phyloP scores from a whole-genome alignment of 768 basidiomycete species.

The Psilocybe cubensis region DNA sequence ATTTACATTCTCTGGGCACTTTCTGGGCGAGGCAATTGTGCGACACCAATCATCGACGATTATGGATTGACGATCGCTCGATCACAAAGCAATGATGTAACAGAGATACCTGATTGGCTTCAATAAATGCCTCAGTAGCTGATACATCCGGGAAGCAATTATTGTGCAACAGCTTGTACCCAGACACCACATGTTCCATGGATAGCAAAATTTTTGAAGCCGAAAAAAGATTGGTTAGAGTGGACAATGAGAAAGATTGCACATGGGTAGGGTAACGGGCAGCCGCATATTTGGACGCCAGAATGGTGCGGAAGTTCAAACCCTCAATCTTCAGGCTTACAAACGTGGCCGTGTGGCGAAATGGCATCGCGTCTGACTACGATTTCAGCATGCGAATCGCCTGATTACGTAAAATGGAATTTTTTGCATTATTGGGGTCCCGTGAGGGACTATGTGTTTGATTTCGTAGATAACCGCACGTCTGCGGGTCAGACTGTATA shows the following conservation, averaged over 20 bases:
- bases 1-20: neutral
- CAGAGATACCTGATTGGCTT: neutral
- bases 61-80: neutral
- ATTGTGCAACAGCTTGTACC: slow-evolving; percentile 28
- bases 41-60: slow-evolving; percentile 15
- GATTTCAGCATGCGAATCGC: too few species aligned
- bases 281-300: slow-evolving; percentile 22
- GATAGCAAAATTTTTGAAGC: slow-evolving; percentile 22
- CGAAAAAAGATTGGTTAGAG: slow-evolving; percentile 26
- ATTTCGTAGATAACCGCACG: too few species aligned
- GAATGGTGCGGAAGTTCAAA: slow-evolving; percentile 37
- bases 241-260: slow-evolving; percentile 29
- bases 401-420: too few species aligned
- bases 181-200: slow-evolving; percentile 32
- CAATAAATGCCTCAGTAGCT: slow-evolving; percentile 10
- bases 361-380: slow-evolving; percentile 95
- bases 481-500: too few species aligned
- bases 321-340: too few species aligned
- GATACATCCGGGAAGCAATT: slow-evolving; percentile 37
- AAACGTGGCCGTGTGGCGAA: slow-evolving; percentile 91
- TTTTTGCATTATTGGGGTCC: too few species aligned
- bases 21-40: slow-evolving; percentile 12
- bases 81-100: slow-evolving; percentile 1
- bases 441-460: too few species aligned
- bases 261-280: slow-evolving; percentile 45